phyloP scores from a whole-genome alignment of 495 filamentous ascomycete genomes.

The Aspergillus cavernicola region DNA sequence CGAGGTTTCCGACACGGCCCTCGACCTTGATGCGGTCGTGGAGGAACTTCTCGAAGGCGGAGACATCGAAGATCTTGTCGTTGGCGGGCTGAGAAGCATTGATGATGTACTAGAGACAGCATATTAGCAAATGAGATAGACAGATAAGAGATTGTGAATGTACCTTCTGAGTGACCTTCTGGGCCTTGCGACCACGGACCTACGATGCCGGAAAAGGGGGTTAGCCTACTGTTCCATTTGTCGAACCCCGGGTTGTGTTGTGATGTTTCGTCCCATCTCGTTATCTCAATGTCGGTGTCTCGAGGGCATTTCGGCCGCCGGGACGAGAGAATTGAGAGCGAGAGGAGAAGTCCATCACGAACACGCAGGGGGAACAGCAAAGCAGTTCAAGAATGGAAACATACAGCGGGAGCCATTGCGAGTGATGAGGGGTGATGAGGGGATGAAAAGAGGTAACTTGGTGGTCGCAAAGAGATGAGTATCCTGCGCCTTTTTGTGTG shows the following conservation, averaged over 20 bases:
- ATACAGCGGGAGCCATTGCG: constrained; percentile 65
- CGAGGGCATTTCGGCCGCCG: constrained; percentile 1
- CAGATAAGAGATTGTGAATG: too few relatives aligned
- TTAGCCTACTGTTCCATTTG: constrained; percentile 95
- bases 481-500: constrained; percentile 53
- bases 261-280: constrained; percentile 11
- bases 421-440: constrained; percentile 23
- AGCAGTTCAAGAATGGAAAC: constrained; percentile 66
- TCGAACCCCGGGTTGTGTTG: constrained; percentile 25
- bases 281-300: constrained; percentile 24
- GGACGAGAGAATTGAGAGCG: background rate
- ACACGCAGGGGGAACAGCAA: constrained; percentile 68
- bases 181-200: constrained; percentile 56
- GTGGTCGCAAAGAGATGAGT: constrained; percentile 57
- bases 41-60: constrained; percentile 98
- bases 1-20: constrained; percentile 95
- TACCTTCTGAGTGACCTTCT: constrained; percentile 70
- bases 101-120: constrained; percentile 77
- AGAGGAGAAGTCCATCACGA: constrained; percentile 8
- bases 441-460: constrained; percentile 19
- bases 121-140: constrained; percentile 2
- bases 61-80: constrained; percentile 99
- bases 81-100: constrained; percentile 93
- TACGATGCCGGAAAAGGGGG: constrained; percentile 30
- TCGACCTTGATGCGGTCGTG: constrained; percentile 99